These are phyloP conservation scores for Mycena kentingensis DNA, from an alignment of 768 basidiomycete genomes.

Conservation along the genomic window DNA sequence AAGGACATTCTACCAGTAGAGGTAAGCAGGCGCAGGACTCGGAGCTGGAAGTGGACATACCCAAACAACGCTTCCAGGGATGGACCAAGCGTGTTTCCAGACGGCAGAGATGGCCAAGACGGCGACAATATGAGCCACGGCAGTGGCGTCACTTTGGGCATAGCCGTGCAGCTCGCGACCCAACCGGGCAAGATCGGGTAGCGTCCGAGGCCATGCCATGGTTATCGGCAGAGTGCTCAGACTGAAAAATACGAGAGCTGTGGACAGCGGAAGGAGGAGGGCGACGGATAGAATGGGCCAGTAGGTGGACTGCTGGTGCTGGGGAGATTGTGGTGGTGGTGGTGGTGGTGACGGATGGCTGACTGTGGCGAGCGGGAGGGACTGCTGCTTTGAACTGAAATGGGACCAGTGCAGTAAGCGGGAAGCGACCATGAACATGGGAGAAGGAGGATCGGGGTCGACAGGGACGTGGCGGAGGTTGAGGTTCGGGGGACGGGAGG, in stretches of 20 bases:
- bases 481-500: slow-evolving; percentile 24
- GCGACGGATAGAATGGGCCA: slow-evolving; percentile 46
- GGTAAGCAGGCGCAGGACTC: slow-evolving; percentile 17
- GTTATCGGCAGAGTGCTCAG: slow-evolving; percentile 82
- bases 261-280: slow-evolving; percentile 64
- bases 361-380: slow-evolving; percentile 51
- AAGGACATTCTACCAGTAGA: slow-evolving; percentile 70
- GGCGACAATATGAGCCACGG: slow-evolving; percentile 74
- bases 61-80: slow-evolving; percentile 93
- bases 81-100: slow-evolving; percentile 98
- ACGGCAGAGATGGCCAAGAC: slow-evolving; percentile 83
- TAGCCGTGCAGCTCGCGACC: slow-evolving; percentile 78
- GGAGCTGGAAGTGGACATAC: slow-evolving; percentile 44
- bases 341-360: slow-evolving; percentile 27
- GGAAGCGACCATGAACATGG: slow-evolving; percentile 54
- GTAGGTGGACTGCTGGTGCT: slow-evolving; percentile 38
- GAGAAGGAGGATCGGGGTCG: slow-evolving; percentile 25
- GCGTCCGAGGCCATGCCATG: slow-evolving; percentile 72
- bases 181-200: slow-evolving; percentile 73
- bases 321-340: slow-evolving; percentile 26
- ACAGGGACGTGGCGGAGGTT: slow-evolving; percentile 13
- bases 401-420: slow-evolving; percentile 58
- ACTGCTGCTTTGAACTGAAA: slow-evolving; percentile 49
- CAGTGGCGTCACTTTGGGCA: slow-evolving; percentile 64
- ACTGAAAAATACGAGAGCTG: slow-evolving; percentile 66